Percentiles rank a stretch among this genome's conserved stretches.
Evolutionary conservation across 257 asterid genomes (phyloP).

Genomic region (Asclepias syriaca): DNA sequence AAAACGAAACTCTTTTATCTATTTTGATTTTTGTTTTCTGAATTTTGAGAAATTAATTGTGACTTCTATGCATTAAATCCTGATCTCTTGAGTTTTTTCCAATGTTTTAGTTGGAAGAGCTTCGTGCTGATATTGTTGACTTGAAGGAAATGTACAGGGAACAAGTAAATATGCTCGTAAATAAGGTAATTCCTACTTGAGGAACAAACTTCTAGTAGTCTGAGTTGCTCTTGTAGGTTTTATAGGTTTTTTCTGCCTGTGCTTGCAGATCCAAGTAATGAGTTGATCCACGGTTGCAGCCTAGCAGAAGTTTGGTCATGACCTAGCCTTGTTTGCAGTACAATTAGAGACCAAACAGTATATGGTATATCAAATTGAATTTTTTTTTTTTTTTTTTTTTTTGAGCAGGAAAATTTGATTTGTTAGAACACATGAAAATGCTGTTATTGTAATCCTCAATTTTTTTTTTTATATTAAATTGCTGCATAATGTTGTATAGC

Average conservation of each 20-base stretch:
- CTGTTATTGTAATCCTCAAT: not conserved
- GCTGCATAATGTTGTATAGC: not conserved
- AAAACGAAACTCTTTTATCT: not conserved
- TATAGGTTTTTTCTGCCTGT: not conserved
- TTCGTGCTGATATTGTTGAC: slow-evolving; percentile 88
- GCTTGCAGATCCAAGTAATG: slow-evolving; percentile 62
- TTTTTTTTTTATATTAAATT: not conserved
- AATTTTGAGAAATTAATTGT: not conserved
- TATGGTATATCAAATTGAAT: not conserved
- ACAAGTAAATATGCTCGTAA: slow-evolving; percentile 94
- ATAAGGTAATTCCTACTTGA: slow-evolving; percentile 43
- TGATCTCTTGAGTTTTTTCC: slow-evolving; percentile 8
- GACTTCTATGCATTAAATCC: not conserved
- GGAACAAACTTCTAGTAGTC: not conserved
- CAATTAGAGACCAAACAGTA: not conserved
- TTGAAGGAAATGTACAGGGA: slow-evolving; percentile 97
- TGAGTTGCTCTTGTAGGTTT: not conserved
- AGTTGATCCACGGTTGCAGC: slow-evolving; percentile 47
- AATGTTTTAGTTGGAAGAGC: slow-evolving; percentile 78
- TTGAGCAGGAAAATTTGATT: not conserved
- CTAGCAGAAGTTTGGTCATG: slow-evolving; percentile 4
- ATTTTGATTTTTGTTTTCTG: not conserved
- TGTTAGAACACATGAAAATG: not conserved
- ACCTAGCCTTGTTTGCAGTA: slow-evolving; percentile 14
- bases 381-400: not conserved